Evolutionary conservation across 2,329 filamentous ascomycete genomes (phyloP).

Genomic region (Fusarium sp.): DNA sequence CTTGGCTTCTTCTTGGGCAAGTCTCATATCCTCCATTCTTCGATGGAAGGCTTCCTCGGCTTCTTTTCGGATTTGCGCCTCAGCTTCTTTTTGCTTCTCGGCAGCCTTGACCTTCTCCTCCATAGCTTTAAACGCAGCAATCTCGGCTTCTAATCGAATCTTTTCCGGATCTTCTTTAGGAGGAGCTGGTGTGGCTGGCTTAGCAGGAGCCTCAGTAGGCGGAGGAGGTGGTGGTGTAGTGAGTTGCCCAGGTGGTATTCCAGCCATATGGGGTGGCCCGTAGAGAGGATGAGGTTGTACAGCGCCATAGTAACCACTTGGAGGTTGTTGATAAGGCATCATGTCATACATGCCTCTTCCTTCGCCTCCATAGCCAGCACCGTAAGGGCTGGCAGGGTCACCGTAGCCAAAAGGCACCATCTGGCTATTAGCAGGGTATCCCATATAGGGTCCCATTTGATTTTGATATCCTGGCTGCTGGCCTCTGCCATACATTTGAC

Average conservation of each 20-base stretch:
- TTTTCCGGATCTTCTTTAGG: slow-evolving; percentile 66
- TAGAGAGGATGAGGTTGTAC: slow-evolving; percentile 42
- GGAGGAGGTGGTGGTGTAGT: slow-evolving; percentile 54
- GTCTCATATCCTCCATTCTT: slow-evolving; percentile 45
- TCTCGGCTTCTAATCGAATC: slow-evolving; percentile 69
- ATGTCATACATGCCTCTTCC: slow-evolving; percentile 59
- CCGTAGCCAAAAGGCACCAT: slow-evolving; percentile 61
- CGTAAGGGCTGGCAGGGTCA: slow-evolving; percentile 56
- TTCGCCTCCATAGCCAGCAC: slow-evolving; percentile 53
- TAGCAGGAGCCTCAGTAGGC: slow-evolving; percentile 51
- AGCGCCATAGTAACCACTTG: slow-evolving; percentile 49
- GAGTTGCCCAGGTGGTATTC: slow-evolving; percentile 50
- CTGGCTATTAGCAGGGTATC: slow-evolving; percentile 54
- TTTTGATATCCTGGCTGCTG: slow-evolving; percentile 57
- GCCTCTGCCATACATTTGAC: slow-evolving; percentile 50
- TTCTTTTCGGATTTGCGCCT: slow-evolving; percentile 59
- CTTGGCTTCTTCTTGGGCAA: slow-evolving; percentile 46
- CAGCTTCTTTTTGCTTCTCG: slow-evolving; percentile 57
- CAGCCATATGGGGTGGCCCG: slow-evolving; percentile 51
- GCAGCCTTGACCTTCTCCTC: slow-evolving; percentile 60
- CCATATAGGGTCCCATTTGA: slow-evolving; percentile 59
- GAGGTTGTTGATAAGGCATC: slow-evolving; percentile 60
- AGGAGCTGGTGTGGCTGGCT: slow-evolving; percentile 56
- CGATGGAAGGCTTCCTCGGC: slow-evolving; percentile 57
- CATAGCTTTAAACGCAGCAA: slow-evolving; percentile 62